Evolutionary conservation across 768 basidiomycete species (phyloP), one percentile per base, ranked within the genome.

Genomic region (Auriculariales sp.): DNA sequence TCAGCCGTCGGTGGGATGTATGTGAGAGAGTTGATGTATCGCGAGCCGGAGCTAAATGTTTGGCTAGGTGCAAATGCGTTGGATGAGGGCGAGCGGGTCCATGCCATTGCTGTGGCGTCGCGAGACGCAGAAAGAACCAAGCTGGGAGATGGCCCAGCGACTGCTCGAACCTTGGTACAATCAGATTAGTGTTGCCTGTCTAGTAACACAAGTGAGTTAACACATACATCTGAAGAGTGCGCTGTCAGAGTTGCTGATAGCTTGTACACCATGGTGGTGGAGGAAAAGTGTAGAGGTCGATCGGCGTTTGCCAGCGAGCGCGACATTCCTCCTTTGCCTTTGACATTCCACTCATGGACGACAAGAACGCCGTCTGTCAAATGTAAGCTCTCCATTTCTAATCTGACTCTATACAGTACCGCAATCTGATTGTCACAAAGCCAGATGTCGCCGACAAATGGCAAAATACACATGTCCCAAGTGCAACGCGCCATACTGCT

Each of bases 51-150:
- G 62, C 66, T 72, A 51, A 81, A 68, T 45, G 77, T 69, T 25
- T 70, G 66, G 32, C 69, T 64, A n/a, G 74, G 73, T 4, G 66
- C 61, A 61, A 89, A 88, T 6, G 69, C 58, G 27, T 69, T 64
- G 35, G 67, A 62, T 50, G 68, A 56, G 35, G 74, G 63, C 32
- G 71, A 57, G 61, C 77, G 74, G 49, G 72, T 69, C 94, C 93
- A 98, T 28, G 80, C 71, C 61, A 93, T 88, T 55, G 90, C 86
- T 34, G 90, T 88, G 14, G 85, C 71, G 72, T 97, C 93, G 61
- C 93, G 79, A 42, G 93, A 95, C 53, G 84, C 86, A 19, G 92
- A 95, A 53, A 98, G 72, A 55, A 97, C 69, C 54, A 90, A 72
- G 56, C 79, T 70, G 63, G 86, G 70, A 27, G 78, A 77, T 30